Base-by-base conservation (phyloP, 345 rosid species). In the Acer yangbiense region DNA sequence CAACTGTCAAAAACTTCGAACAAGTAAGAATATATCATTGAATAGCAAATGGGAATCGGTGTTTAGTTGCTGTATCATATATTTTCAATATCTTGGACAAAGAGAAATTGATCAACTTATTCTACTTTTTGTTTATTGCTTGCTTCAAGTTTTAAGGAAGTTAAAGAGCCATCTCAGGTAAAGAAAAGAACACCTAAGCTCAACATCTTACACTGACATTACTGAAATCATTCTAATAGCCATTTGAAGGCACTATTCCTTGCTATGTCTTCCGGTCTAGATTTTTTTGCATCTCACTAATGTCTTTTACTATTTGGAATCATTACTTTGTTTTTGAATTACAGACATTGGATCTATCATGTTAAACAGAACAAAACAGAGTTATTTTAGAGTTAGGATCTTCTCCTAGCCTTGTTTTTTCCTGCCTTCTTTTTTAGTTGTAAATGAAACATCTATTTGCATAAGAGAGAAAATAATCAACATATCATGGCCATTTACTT, bases 1-100 rank as follows among this genome's bases (percentile, higher is more conserved):
- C 97, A 74, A 95, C 90, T 32, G 89, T 91, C 64, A 78, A 89
- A 50, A 94, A 88, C 81, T 96, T 96, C 13, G 95, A 94, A 79
- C 91, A 90, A 75, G 98, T 90, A 90, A 83, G 87, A 50, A 23
- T 65, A 3, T 14, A 3, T 80, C 13, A 8, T 52, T 78, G 18
- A 29, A 39, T 21, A 10, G 8, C 0, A 7, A 70, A 72, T 17
- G 14, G 23, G 44, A 25, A 72, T 35, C 9, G 7, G 11, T 35
- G 3, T 65, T 16, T 18, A 60, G 21, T 68, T 41, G 25, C n/a
- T 11, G 13, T 52, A 25, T 65, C 7, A 14, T 44, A 4, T 13
- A 66, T 52, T 32, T 71, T 55, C 25, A 9, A 35, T 54, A 18
- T 18, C 23, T 57, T 32, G 75, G 12, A 72, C 61, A 11, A 14